Evolutionary conservation across 1,139 yeast species (phyloP), one percentile per base, ranked within the genome.

Genomic region (Meyerozyma guilliermondii): DNA sequence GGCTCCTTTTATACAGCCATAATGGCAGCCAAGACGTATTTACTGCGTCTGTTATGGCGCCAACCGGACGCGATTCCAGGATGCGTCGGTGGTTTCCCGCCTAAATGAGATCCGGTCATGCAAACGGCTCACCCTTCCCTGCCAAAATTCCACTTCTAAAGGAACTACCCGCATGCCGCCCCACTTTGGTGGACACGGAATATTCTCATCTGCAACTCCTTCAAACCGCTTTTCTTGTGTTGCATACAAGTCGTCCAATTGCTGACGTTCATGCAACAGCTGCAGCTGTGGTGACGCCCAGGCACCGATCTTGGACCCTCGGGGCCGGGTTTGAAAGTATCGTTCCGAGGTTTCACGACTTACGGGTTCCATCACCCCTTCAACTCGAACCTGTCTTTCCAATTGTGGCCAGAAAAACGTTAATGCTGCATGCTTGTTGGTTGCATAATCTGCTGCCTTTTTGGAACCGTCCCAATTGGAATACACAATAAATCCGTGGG

Each of bases 171-270:
- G 74, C 42, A 92, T 63, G 1, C 98, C 98, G 40, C 98, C 98
- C 98, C 98, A 92, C 60, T 72, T 81, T 27, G 87, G 89, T 16
- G 98, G 98, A 53, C 96, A 86, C 24, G 95, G 94, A 42, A 92
- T 80, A 40, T 78, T 79, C 13, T 80, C 82, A 46, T 74, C 80
- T 9, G 53, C 52, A 33, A 67, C 65, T 39, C 74, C 81, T 47
- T 79, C 76, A 53, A 87, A 89, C 58, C 80, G 74, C 39, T 74
- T 66, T 45, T 75, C 80, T 46, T 71, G 74, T 30, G 68, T 58
- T n/a, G 66, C 59, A 40, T 75, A 76, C 5, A 71, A 56, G 0
- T 60, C 56, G 40, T 89, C 87, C 47, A 92, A 75, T 49, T 78
- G 84, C 14, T 76, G 75, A 50, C 96, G 72, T 34, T 71, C 63